phyloP scores from a whole-genome alignment of 2,329 filamentous ascomycete genomes.

The Exophiala calicioides region DNA sequence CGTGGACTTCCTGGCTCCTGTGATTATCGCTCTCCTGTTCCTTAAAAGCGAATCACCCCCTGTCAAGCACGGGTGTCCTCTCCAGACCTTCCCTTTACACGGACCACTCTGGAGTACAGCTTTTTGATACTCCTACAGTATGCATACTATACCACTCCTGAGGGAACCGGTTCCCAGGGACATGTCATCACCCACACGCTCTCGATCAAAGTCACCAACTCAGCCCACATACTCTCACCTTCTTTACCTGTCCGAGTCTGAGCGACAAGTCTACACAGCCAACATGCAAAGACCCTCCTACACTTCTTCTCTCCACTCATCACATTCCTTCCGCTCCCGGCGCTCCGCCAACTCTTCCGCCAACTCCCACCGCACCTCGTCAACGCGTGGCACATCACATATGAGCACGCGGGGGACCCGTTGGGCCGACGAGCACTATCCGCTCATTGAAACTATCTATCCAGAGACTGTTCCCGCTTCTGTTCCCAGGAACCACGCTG shows the following conservation, averaged over 20 bases:
- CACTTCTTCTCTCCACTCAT: slow-evolving; percentile 61
- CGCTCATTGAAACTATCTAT: slow-evolving; percentile 27
- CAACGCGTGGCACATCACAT: slow-evolving; percentile 55
- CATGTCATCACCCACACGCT: slow-evolving; percentile 1
- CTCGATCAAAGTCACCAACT: slow-evolving; percentile 14
- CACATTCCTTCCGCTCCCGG: slow-evolving; percentile 82
- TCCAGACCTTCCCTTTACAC: background rate
- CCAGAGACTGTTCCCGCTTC: slow-evolving; percentile 17
- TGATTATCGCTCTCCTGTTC: background rate
- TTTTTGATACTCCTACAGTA: slow-evolving; percentile 2
- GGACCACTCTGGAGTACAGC: no score
- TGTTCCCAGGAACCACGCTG: slow-evolving; percentile 18
- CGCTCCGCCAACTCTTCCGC: slow-evolving; percentile 57
- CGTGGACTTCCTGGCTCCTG: background rate
- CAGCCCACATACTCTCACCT: slow-evolving; percentile 23
- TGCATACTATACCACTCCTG: slow-evolving; percentile 10
- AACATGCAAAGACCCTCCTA: slow-evolving; percentile 47
- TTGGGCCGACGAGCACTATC: slow-evolving; percentile 30
- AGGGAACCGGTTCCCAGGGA: slow-evolving; percentile 9
- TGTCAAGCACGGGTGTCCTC: background rate
- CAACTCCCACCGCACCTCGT: slow-evolving; percentile 80
- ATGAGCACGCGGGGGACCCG: slow-evolving; percentile 16
- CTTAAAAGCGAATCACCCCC: background rate
- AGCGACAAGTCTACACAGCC: slow-evolving; percentile 19
- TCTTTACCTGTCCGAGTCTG: slow-evolving; percentile 22